These are phyloP conservation scores for Glycine latifolia DNA, from an alignment of 306 rosid species.

Conservation along the genomic window DNA sequence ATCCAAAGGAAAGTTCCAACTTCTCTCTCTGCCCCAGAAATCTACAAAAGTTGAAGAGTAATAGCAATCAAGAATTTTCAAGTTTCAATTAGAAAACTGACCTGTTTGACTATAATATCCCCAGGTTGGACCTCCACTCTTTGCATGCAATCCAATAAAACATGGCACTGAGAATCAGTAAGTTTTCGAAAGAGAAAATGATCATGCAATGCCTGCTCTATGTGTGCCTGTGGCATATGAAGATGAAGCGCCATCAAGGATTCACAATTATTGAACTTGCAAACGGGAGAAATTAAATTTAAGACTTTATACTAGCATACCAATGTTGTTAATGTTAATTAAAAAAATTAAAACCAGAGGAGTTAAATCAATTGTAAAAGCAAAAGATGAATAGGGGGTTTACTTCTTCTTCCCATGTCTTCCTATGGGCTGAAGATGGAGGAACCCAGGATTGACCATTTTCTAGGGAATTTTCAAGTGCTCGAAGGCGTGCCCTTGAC, in stretches of 20 bases:
- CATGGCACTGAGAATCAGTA: constrained; percentile 93
- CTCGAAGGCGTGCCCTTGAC: constrained; percentile 94
- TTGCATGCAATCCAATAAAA: constrained; percentile 97
- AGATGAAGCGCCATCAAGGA: constrained; percentile 44
- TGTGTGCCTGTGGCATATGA: constrained; percentile 81
- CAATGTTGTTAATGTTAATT: constrained; percentile 18
- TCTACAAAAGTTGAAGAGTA: neutral
- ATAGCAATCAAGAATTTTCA: constrained; percentile 2
- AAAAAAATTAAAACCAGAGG: constrained; percentile 34
- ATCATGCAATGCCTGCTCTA: constrained; percentile 84
- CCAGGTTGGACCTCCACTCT: constrained; percentile 94
- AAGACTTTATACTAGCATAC: constrained; percentile 23
- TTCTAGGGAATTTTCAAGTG: constrained; percentile 89
- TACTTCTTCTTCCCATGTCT: constrained; percentile 99
- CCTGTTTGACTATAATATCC: constrained; percentile 94
- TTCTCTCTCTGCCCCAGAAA: constrained; percentile 40
- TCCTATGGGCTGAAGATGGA: constrained; percentile 93
- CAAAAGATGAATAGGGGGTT: constrained; percentile 27
- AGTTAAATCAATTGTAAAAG: constrained; percentile 35
- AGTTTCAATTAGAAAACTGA: constrained; percentile 43
- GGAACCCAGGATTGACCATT: constrained; percentile 95
- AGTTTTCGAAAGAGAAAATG: constrained; percentile 98
- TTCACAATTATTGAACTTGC: constrained; percentile 47
- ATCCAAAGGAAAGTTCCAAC: constrained; percentile 31
- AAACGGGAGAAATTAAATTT: constrained; percentile 28